Percentiles rank a stretch among this genome's conserved stretches.
phyloP scores from a whole-genome alignment of 371 early-diverging fungal genomes.

The Mucor plumbeus region DNA sequence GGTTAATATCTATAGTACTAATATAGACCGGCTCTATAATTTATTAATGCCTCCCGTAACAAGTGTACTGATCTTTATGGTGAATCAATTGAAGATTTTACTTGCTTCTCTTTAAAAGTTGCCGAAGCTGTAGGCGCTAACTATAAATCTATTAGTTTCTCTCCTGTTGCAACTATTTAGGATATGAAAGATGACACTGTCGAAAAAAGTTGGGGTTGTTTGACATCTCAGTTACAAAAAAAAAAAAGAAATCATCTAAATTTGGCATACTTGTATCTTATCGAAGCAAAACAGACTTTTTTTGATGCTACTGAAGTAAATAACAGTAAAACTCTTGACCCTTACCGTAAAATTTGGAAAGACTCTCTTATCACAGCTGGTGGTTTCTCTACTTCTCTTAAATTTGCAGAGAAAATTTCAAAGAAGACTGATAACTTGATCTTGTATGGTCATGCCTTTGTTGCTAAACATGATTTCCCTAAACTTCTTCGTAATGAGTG shows the following conservation, averaged over 20 bases:
- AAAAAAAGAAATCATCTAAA: conserved; percentile 18
- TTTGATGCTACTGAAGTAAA: no score
- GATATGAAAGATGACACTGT: conserved; percentile 36
- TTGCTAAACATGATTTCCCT: conserved; percentile 44
- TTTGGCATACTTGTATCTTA: conserved; percentile 39
- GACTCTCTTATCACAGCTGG: conserved; percentile 33
- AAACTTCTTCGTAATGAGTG: conserved; percentile 34
- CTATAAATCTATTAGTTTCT: conserved; percentile 26
- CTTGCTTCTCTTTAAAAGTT: no score
- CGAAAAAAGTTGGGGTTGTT: conserved; percentile 32
- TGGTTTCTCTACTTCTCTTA: conserved; percentile 17
- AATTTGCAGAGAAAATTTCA: conserved; percentile 20
- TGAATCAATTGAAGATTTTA: conserved; percentile 75
- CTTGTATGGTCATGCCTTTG: conserved; percentile 37
- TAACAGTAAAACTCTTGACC: conserved; percentile 17
- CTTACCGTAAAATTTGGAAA: conserved; percentile 37
- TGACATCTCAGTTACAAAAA: conserved; percentile 22
- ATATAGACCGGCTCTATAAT: conserved; percentile 68
- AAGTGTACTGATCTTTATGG: conserved; percentile 60
- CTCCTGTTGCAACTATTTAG: conserved; percentile 21
- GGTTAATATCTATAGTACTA: conserved; percentile 72
- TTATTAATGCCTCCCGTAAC: conserved; percentile 60
- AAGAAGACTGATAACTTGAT: conserved; percentile 30
- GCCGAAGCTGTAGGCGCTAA: conserved; percentile 31
- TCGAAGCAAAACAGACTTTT: conserved; percentile 30